A percentile compares a stretch with the other conserved stretches of the same genome.
Conservation (phyloP, 2,329 filamentous ascomycete species). For the Hypoxylon sp. region DNA sequence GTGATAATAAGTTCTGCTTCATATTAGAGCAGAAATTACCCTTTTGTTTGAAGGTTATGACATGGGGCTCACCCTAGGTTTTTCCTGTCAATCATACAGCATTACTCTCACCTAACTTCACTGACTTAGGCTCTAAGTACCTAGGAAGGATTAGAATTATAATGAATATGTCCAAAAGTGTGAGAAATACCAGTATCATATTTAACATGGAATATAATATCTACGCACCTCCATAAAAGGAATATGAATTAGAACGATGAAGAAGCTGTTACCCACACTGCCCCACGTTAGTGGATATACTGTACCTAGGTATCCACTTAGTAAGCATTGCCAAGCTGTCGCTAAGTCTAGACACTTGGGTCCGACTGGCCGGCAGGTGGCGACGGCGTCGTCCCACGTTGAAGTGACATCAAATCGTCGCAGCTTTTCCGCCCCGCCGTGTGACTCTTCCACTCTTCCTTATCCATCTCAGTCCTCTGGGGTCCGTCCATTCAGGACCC, state of each 20-base stretch:
- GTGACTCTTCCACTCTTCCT: slow-evolving; percentile 48
- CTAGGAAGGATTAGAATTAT: too few relatives aligned
- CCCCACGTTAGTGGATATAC: not conserved
- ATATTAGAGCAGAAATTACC: not conserved
- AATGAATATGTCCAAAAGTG: too few relatives aligned
- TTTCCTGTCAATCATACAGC: too few relatives aligned
- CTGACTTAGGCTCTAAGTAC: too few relatives aligned
- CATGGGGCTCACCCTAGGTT: too few relatives aligned
- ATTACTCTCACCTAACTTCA: not conserved
- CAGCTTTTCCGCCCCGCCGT: slow-evolving; percentile 49
- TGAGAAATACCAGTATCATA: not conserved
- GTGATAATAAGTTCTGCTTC: not conserved
- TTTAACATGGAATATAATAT: too few relatives aligned
- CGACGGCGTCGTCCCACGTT: slow-evolving; percentile 14
- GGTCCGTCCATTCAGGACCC: slow-evolving; percentile 53
- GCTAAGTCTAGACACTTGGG: not conserved
- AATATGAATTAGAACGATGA: too few relatives aligned
- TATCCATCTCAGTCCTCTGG: slow-evolving; percentile 47
- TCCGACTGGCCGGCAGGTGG: slow-evolving; percentile 19
- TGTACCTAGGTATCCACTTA: not conserved
- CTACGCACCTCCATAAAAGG: too few relatives aligned
- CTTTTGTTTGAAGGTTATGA: not conserved
- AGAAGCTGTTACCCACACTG: not conserved
- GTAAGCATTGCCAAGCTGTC: not conserved
- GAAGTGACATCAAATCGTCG: slow-evolving; percentile 37